Base-by-base conservation (phyloP, 345 rosid species). In the Barbarea vulgaris region DNA sequence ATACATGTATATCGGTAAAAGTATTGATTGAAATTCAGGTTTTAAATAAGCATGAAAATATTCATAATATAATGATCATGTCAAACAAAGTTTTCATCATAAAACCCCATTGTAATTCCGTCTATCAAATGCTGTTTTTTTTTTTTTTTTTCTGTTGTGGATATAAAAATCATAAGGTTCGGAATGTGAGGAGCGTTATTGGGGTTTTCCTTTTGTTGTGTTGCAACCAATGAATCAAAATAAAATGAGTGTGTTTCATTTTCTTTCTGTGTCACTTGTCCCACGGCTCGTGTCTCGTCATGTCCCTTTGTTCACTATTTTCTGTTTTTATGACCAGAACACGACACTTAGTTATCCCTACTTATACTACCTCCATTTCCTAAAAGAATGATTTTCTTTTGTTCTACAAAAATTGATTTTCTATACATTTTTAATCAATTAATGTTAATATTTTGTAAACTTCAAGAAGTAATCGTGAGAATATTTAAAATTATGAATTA, bases 191-290 rank as follows among this genome's bases (percentile, higher is more conserved):
- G 14, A 46, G 19, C 67, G 9, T 48, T 34, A 8, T 58, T 70
- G 67, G 75, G 50, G 48, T 15, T 47, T 71, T 59, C 34, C 59
- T 47, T 59, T 71, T 71, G 75, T 59, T 59, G 59, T 59, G 46
- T 71, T 71, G 67, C 67, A 34, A 73, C 55, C 55, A 63, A 27
- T 72, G 44, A 72, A 51, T 62, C 69, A 63, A 63, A 52, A 39
- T 3, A 22, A 27, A 51, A 61, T 4, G n/a, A 36, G 53, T 8
- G n/a, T 52, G 54, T 34, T 58, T 71, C 62, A 73, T 39, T 39
- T 51, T 56, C 42, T 62, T 62, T 62, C 11, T 36, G 37, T 60
- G 41, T 37, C 61, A 19, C 37, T 21, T 59, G 64, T 46, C 33
- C 21, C 21, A 18, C 15, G 42, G 18, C 22, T 61, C 39, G 31